Base-by-base conservation (phyloP, 2,329 filamentous ascomycete genomes). In the Chalaropsis ovoidea region DNA sequence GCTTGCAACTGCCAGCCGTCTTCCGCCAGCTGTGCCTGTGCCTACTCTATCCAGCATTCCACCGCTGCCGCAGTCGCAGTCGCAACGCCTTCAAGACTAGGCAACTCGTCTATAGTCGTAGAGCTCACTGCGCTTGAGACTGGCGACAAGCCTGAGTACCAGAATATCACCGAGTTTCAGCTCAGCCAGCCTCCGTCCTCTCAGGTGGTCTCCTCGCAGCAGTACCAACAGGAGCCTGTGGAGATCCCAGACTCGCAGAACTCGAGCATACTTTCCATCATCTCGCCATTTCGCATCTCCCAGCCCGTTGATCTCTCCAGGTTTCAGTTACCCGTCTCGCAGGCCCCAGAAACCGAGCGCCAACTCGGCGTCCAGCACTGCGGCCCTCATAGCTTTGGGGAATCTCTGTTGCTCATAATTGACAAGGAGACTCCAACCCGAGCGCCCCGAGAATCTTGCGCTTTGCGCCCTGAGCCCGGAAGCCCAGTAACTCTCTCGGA, bases 181-280 rank as follows among this genome's bases (percentile, higher is more conserved):
- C 24, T 39, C 7, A 35, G 27, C 4, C 27, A n/a, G 24, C 31
- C 54, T 13, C 54, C 27, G n/a, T 49, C 27, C 7, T 31, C 41
- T 62, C 42, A 47, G 22, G 31, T 17, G 10, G 13, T 47, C 6
- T n/a, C 54, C 42, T 27, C 22, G 1, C 42, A 10, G 11, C 60
- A 45, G 10, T 7, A 35, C 13, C 60, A 45, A 1, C 22, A 47
- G 10, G 15, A 39, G 3, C 24, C n/a, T 17, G 7, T 15, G 13
- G 66, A 67, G 47, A 65, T 67, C 42, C 63, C 63, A 60, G 66
- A 65, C 62, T 67, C 66, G 11, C 63, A 67, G 60, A 63, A 63
- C 27, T 35, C 52, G 27, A 62, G n/a, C 24, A 6, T 41, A 45
- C 31, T 45, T 24, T 64, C 35, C 11, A 43, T 60, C 19, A 13